Percentiles rank a stretch among this genome's conserved stretches.
phyloP scores from a whole-genome alignment of 1,139 yeast genomes.

The Arxiozyma slooffiae region DNA sequence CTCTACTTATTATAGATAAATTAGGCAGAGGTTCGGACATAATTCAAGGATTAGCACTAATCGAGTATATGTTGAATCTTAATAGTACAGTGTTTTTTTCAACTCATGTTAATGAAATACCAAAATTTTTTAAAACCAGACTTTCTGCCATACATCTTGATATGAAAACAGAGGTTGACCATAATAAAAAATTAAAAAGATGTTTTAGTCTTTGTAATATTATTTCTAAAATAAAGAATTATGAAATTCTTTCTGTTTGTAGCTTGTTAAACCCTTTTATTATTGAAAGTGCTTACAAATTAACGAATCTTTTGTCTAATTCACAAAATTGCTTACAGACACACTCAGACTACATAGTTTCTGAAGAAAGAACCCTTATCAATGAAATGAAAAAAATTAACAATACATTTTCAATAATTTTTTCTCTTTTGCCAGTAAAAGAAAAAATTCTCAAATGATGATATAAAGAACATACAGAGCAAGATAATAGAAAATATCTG shows the following conservation, averaged over 20 bases:
- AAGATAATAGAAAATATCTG: slow-evolving; percentile 14
- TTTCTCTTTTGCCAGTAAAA: slow-evolving; percentile 6
- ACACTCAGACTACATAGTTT: neutral
- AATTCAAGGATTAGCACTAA: slow-evolving; percentile 36
- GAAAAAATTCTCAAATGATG: slow-evolving; percentile 6
- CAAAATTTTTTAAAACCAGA: slow-evolving; percentile 28
- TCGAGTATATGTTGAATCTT: slow-evolving; percentile 29
- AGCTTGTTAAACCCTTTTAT: slow-evolving; percentile 23
- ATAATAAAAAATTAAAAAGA: slow-evolving; percentile 24
- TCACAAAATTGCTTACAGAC: neutral
- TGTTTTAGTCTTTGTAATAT: slow-evolving; percentile 16
- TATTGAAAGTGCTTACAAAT: slow-evolving; percentile 24
- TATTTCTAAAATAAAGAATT: slow-evolving; percentile 14
- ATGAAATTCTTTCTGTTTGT: slow-evolving; percentile 28
- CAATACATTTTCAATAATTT: slow-evolving; percentile 16
- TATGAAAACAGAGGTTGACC: slow-evolving; percentile 22
- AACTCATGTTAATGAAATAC: slow-evolving; percentile 36
- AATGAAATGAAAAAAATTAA: slow-evolving; percentile 19
- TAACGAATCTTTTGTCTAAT: slow-evolving; percentile 15
- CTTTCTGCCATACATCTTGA: slow-evolving; percentile 30
- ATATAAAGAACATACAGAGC: slow-evolving; percentile 18
- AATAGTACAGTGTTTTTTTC: slow-evolving; percentile 32
- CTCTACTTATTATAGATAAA: slow-evolving; percentile 38
- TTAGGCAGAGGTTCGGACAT: slow-evolving; percentile 39
- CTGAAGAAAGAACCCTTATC: slow-evolving; percentile 2